Base-by-base conservation (phyloP, 2,329 filamentous ascomycete species). In the Cladophialophora yegresii region DNA sequence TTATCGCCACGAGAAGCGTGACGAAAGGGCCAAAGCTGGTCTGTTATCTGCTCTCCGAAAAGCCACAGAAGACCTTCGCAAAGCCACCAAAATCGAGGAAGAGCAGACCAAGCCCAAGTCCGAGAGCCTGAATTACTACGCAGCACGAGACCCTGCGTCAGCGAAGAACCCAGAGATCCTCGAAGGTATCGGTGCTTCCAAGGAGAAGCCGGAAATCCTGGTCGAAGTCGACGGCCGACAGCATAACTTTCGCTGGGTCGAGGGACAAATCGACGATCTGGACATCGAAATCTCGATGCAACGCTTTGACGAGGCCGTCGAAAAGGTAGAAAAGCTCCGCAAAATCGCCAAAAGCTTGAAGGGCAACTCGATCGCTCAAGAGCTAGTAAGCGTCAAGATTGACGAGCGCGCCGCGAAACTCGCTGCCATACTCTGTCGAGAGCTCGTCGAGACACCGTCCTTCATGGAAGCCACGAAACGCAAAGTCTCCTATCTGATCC, bases 151-250 rank as follows among this genome's bases (percentile, higher is more conserved):
- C 67, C 87, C 90, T 0, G 87, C 88, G 0, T 81, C 93, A 26
- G 81, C 93, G 49, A 89, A 91, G 73, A 92, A 93, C 76, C 87
- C 89, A 0, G 90, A 93, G 64, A 80, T 95, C 2, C 83, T 96
- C 13, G 91, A 95, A 73, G 89, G 86, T 7, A 78, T 92, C 9
- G 92, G 91, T 1, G 87, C 88, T 67, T 87, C 89, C 71, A 92
- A 92, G 73, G 91, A 96, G 75, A 80, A 81, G 45, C 79, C 80
- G 20, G 85, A 82, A 66, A 89, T 96, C 79, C 85, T 96, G 61
- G 93, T 99, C 70, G 95, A 99, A 72, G 91, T 96, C 13, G 95
- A 98, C 72, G 95, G 95, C 55, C 96, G 96, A 73, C 93, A 97
- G 76, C 92, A 98, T 75, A 97, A 95, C 74, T 84, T 99, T 54